Percentiles rank a stretch among this genome's conserved stretches.
phyloP scores from a whole-genome alignment of 2,329 filamentous ascomycete genomes.

The Rachicladosporium sp. region DNA sequence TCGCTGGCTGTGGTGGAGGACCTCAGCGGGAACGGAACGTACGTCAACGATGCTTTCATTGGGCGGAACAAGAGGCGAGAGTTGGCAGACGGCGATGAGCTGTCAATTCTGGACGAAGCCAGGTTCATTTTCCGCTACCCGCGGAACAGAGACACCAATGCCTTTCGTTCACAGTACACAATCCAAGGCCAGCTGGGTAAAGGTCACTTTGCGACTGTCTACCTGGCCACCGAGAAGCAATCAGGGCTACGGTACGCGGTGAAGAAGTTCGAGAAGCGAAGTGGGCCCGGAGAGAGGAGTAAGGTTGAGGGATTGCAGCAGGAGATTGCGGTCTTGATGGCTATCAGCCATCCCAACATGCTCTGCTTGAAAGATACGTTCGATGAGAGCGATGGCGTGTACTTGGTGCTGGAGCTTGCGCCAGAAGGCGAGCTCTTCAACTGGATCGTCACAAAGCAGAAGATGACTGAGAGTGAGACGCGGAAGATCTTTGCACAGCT shows the following conservation, averaged over 20 bases:
- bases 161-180: constrained; percentile 76
- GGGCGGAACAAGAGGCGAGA: constrained; percentile 87
- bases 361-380: constrained; percentile 92
- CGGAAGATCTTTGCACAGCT: constrained; percentile 82
- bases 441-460: constrained; percentile 80
- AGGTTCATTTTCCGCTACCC: constrained; percentile 91
- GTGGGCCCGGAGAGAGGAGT: constrained; percentile 68
- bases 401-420: constrained; percentile 81
- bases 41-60: constrained; percentile 81
- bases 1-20: constrained; percentile 72
- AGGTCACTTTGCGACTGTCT: constrained; percentile 90
- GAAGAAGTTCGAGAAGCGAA: constrained; percentile 83
- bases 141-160: constrained; percentile 56
- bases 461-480: constrained; percentile 70
- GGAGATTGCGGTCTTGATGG: constrained; percentile 92
- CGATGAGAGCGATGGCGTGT: constrained; percentile 80
- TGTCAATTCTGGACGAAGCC: constrained; percentile 72
- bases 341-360: constrained; percentile 88
- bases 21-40: constrained; percentile 90
- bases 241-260: constrained; percentile 77
- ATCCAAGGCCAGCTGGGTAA: constrained; percentile 79
- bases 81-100: constrained; percentile 79
- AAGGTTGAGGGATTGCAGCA: constrained; percentile 82
- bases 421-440: constrained; percentile 94
- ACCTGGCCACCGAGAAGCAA: constrained; percentile 75